Evolutionary conservation across 2,329 filamentous ascomycete species (phyloP).

Genomic region (Orbilia brochopaga): DNA sequence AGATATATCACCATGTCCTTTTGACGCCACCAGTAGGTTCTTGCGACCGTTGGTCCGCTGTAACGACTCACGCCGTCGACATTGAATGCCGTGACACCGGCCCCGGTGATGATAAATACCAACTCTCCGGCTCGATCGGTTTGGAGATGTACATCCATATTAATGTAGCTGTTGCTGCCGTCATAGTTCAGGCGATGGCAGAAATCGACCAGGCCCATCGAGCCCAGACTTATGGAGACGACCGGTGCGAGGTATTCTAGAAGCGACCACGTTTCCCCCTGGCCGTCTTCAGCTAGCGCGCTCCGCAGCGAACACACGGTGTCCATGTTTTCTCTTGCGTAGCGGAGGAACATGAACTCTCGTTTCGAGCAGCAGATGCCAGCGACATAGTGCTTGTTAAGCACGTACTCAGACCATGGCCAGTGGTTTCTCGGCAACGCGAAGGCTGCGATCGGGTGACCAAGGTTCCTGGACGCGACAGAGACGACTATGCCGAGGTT

Average conservation of each 20-base stretch:
- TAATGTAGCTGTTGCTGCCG: not conserved
- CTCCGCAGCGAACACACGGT: conserved; percentile 27
- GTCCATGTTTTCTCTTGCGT: conserved; percentile 18
- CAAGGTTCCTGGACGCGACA: conserved; percentile 10
- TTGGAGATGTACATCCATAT: conserved; percentile 25
- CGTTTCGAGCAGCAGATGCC: not conserved
- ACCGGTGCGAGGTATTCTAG: conserved; percentile 24
- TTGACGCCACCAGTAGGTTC: conserved; percentile 30
- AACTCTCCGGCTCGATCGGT: conserved; percentile 28
- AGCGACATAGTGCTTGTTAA: conserved; percentile 28
- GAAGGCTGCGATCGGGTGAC: conserved; percentile 25
- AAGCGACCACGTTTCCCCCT: conserved; percentile 16
- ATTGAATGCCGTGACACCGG: conserved; percentile 39
- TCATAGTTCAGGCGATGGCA: not conserved
- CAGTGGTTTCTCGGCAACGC: conserved; percentile 8
- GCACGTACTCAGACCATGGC: conserved; percentile 22
- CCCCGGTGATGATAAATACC: conserved; percentile 23
- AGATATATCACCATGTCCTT: conserved; percentile 21
- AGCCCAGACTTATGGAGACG: conserved; percentile 5
- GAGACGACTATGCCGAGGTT: conserved; percentile 34
- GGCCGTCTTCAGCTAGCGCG: not conserved
- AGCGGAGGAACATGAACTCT: conserved; percentile 29
- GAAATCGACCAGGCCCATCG: conserved; percentile 16
- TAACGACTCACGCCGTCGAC: conserved; percentile 10
- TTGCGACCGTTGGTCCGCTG: conserved; percentile 14